Conservation (phyloP, 768 basidiomycete species). For the Phaeotremella fagi region DNA sequence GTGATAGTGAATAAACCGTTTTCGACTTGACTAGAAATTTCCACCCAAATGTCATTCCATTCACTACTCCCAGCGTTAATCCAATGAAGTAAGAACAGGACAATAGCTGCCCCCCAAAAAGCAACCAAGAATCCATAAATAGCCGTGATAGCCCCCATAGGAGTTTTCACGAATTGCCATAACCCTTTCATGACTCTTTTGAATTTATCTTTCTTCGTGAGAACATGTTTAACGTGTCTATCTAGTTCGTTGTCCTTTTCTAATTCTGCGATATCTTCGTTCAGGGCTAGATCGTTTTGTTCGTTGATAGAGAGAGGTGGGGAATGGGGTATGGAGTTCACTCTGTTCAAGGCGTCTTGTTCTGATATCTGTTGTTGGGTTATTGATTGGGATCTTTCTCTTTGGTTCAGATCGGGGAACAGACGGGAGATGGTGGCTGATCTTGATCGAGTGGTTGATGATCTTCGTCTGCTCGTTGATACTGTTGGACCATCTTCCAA, state of each 20-base stretch:
- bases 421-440: neutral
- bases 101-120: constrained; percentile 83
- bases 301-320: constrained; percentile 2
- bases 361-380: neutral
- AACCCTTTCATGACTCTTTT: constrained; percentile 63
- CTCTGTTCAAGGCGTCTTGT: neutral
- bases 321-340: neutral
- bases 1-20: constrained; percentile 79
- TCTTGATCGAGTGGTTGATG: neutral
- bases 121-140: constrained; percentile 75
- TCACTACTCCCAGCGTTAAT: constrained; percentile 68
- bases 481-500: neutral
- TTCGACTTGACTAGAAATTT: constrained; percentile 56
- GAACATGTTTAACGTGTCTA: constrained; percentile 70
- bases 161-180: constrained; percentile 80
- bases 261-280: constrained; percentile 16
- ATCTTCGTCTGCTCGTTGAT: constrained; percentile 7
- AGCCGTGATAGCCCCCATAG: constrained; percentile 66
- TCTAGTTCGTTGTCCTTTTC: constrained; percentile 55
- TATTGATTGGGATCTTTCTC: neutral
- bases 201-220: constrained; percentile 59
- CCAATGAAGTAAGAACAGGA: constrained; percentile 58
- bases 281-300: constrained; percentile 5
- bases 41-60: constrained; percentile 71
- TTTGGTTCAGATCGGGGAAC: constrained; percentile 7